Base-by-base conservation (phyloP, 1,139 yeast species). In the Casaregolazyma lundiana region DNA sequence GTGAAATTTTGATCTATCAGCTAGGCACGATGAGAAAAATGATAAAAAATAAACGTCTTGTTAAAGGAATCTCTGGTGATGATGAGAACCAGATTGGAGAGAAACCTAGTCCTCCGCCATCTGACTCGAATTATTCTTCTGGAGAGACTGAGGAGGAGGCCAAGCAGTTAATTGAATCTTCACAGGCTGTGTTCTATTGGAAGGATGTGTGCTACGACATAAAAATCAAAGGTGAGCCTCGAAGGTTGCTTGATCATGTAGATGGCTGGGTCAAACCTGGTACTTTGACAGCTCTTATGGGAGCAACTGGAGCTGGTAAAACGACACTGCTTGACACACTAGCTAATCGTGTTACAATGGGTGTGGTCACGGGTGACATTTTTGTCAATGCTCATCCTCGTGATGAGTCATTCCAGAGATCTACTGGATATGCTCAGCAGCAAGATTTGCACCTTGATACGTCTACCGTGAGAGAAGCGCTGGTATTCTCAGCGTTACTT, bases 261-360 rank as follows among this genome's bases (percentile, higher is more conserved):
- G 89, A 84, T 62, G 95, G 95, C 44, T 85, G 87, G 85, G 92
- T 85, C 41, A 81, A 81, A 60, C 90, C 90, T 9, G 83, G 84
- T 53, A 79, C 84, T 11, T 67, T 83, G 54, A 83, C 89, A 36
- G 92, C 92, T 6, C 69, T 84, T 38, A 84, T 85, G 94, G 95
- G 95, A 54, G 84, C 90, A 17, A 83, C 94, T 18, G 95, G 95
- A 67, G 94, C 94, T 44, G 94, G 94, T 71, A 84, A 84, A 62
- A 85, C 94, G 13, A 84, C 94, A 1, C 62, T 80, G 41, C 70
- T 85, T 50, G 88, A 84, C 67, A 84, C 85, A 52, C 71, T 84
- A 54, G 87, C 92, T 22, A 82, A 81, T 56, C 79, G 95, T 66
- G 83, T 83, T 34, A 83, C 89, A 18, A 76, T 78, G 72, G 94